Base-by-base conservation (phyloP, 2,329 filamentous ascomycete species). In the Exserohilum rostratum region DNA sequence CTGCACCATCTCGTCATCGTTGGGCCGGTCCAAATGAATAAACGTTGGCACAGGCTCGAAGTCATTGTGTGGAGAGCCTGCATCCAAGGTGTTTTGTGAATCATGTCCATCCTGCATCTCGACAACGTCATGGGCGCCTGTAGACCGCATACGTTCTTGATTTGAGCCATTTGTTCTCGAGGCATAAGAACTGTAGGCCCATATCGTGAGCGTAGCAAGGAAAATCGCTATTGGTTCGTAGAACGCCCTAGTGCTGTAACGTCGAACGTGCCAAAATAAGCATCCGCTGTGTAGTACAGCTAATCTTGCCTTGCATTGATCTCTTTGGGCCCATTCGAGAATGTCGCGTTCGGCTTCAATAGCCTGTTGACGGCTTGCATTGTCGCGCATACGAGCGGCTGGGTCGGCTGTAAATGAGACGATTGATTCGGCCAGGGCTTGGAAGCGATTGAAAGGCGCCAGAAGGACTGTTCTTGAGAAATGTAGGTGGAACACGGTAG, bases 1-100 rank as follows among this genome's bases (percentile, higher is more conserved):
- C 60, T 86, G 83, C 1, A 85, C 82, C 46, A 85, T 77, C 57
- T 85, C 83, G 61, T 86, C 83, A 56, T 85, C 82, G 2, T 79
- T 80, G 0, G 83, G 83, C 12, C 82, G 74, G 53, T 86, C 84
- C 0, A 86, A 72, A 20, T 81, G 78, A 31, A 85, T 82, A 10
- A 81, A 80, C 0, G 70, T 76, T 0, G 78, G 76, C n/a, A 73
- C 68, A 2, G 60, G 60, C 6, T 57, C 51, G 5, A 29, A 13
- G 15, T 50, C 44, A 4, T 51, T 44, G 4, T 39, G 13, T 10
- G 54, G 38, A 9, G 44, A 27, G 13, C 27, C 10, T 15, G 15
- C 30, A 22, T 35, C 13, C 7, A 15, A 13, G 2, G 33, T 15
- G 13, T 35, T 13, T 6, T 17, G 33, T 6, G 15, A 7, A n/a